These are phyloP conservation scores for Podaxis sp. DNA, from an alignment of 768 basidiomycete species.

Conservation along the genomic window DNA sequence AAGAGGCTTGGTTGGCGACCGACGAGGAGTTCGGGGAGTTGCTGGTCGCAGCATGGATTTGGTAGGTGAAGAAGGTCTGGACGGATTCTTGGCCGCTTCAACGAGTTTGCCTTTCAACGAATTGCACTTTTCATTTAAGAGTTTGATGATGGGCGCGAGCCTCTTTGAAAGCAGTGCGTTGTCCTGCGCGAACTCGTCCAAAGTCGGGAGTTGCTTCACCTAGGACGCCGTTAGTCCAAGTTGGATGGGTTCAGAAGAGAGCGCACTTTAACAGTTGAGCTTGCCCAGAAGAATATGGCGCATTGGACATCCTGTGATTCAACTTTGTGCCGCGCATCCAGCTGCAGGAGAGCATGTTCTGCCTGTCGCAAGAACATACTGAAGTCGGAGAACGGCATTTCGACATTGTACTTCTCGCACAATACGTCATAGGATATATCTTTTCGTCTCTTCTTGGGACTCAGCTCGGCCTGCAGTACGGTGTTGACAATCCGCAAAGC, in stretches of 20 bases:
- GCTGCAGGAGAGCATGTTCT: slow-evolving; percentile 1
- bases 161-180: slow-evolving; percentile 12
- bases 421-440: neutral
- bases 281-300: slow-evolving; percentile 11
- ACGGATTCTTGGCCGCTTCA: slow-evolving; percentile 8
- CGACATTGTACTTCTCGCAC: slow-evolving; percentile 8
- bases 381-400: neutral
- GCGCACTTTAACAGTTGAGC: neutral
- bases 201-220: slow-evolving; percentile 6
- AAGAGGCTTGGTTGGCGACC: slow-evolving; percentile 14
- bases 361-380: slow-evolving; percentile 8
- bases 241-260: neutral
- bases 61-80: slow-evolving; percentile 9
- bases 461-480: neutral
- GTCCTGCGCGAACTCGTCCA: slow-evolving; percentile 15
- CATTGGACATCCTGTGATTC: neutral
- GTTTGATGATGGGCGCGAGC: slow-evolving; percentile 8
- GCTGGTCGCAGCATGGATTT: neutral
- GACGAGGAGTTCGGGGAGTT: slow-evolving; percentile 5
- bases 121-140: slow-evolving; percentile 16
- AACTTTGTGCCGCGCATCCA: slow-evolving; percentile 2
- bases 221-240: neutral
- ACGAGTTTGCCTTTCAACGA: slow-evolving; percentile 14
- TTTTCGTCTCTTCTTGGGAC: neutral
- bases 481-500: neutral